Evolutionary conservation across 1,284 basidiomycete species (phyloP).

Genomic region (Singerocomus inundabilis): DNA sequence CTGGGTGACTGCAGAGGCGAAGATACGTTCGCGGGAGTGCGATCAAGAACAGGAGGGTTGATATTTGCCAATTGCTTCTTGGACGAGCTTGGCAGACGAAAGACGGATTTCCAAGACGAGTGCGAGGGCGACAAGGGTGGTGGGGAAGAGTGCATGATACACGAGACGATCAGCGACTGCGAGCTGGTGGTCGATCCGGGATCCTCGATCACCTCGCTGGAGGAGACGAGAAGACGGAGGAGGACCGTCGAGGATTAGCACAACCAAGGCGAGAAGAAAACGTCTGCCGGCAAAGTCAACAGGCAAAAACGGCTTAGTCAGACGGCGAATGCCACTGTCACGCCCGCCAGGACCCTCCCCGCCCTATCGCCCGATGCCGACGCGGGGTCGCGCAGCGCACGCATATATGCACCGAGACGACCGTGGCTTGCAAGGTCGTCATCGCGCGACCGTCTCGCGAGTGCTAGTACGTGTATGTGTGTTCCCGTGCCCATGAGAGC

Average conservation of each 20-base stretch:
- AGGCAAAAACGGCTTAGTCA: conserved; percentile 30
- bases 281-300: conserved; percentile 19
- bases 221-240: conserved; percentile 7
- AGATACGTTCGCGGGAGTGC: conserved; percentile 38
- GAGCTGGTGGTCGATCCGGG: conserved; percentile 23
- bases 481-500: too few species aligned
- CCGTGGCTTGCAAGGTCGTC: too few species aligned
- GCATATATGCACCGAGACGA: too few species aligned
- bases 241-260: conserved; percentile 7
- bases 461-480: too few species aligned
- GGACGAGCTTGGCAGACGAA: conserved; percentile 34
- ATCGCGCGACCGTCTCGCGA: too few species aligned
- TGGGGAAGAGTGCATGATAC: conserved; percentile 26
- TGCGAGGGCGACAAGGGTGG: conserved; percentile 27
- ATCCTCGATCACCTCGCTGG: conserved; percentile 22
- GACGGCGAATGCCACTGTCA: conserved; percentile 26
- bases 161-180: not conserved
- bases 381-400: too few species aligned
- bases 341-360: too few species aligned
- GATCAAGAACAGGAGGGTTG: conserved; percentile 25
- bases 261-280: conserved; percentile 24
- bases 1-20: conserved; percentile 40
- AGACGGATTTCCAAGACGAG: conserved; percentile 36
- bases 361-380: too few species aligned
- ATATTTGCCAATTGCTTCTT: conserved; percentile 27